Evolutionary conservation across 2,329 filamentous ascomycete genomes (phyloP), one percentile per base, ranked within the genome.

Genomic region (Macrophomina tecta): DNA sequence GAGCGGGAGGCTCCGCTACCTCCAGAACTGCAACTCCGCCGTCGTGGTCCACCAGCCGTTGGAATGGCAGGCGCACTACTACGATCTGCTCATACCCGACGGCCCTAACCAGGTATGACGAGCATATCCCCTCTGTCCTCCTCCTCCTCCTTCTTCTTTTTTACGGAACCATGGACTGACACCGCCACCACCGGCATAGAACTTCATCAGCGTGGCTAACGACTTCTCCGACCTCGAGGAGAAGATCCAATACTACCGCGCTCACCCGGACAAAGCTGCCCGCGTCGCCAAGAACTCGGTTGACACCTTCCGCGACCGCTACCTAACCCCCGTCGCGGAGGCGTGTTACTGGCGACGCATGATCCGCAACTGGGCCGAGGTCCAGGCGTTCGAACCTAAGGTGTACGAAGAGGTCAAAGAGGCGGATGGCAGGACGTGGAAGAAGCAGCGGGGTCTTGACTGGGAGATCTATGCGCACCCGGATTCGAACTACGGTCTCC

Each of bases 281-380:
- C 73, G 73, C 36, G 84, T 88, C 64, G 85, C 84, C 9, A 74
- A 80, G 23, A 85, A 86, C 69, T 79, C 78, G 1, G 78, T 82
- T 5, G 71, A 71, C 48, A 81, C 79, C 8, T 86, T 86, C 70
- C 79, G 84, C 2, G 83, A 86, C 69, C 75, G 82, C 4, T 86
- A 86, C 70, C 73, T 86, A 42, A 86, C 84, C 2, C 83, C 84
- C 1, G 83, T 84, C 3, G 84, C 85, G 1, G 83, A 86, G 72
- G 80, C 82, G 3, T 87, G 84, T 68, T 87, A 87, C 69, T 86
- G 84, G 85, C 78, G 84, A 8, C 77, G 80, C 51, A 70, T 85
- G 67, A 75, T 85, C 28, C 61, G 30, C 18, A 11, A 5, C 4
- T 64, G 61, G 61, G 61, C 61, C 11, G 36, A 38, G 18, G 46